phyloP scores from a whole-genome alignment of 2,329 filamentous ascomycete genomes.

The Ophiostoma populinum region DNA sequence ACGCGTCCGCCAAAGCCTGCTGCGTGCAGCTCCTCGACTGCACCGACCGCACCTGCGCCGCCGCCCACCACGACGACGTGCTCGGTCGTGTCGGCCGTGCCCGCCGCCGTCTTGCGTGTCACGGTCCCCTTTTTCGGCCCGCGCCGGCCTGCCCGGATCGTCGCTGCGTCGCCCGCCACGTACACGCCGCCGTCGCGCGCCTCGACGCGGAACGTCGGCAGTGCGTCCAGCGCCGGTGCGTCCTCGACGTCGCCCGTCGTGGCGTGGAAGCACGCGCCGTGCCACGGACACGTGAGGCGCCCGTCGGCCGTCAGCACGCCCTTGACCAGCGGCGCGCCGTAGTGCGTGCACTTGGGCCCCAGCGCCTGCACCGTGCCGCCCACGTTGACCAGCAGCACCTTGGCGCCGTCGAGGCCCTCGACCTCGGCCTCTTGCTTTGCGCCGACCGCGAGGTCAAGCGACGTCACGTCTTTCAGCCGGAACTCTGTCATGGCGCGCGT shows the following conservation, averaged over 20 bases:
- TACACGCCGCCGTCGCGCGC: conserved; percentile 75
- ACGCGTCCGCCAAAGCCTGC: conserved; percentile 65
- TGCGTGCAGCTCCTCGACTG: conserved; percentile 66
- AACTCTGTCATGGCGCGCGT: conserved; percentile 33
- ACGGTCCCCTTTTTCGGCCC: conserved; percentile 53
- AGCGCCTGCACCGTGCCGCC: conserved; percentile 62
- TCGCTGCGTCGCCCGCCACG: conserved; percentile 60
- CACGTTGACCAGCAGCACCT: conserved; percentile 71
- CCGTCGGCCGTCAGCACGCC: conserved; percentile 72
- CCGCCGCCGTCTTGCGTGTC: conserved; percentile 50
- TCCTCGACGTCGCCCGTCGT: conserved; percentile 87
- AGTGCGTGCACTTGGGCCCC: conserved; percentile 70
- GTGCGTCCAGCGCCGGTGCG: conserved; percentile 73
- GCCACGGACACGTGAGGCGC: conserved; percentile 85
- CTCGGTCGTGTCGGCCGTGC: conserved; percentile 23
- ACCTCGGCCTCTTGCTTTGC: conserved; percentile 83
- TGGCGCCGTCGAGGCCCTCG: conserved; percentile 71
- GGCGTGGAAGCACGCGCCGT: conserved; percentile 90
- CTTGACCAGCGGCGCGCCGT: conserved; percentile 75
- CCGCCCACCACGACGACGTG: conserved; percentile 76
- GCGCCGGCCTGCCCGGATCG: conserved; percentile 60
- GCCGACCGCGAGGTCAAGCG: conserved; percentile 57
- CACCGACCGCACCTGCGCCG: conserved; percentile 68
- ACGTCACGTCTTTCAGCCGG: conserved; percentile 60
- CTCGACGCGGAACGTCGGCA: conserved; percentile 64